Evolutionary conservation across 1,284 basidiomycete genomes (phyloP).

Genomic region (Vanrija sp.): DNA sequence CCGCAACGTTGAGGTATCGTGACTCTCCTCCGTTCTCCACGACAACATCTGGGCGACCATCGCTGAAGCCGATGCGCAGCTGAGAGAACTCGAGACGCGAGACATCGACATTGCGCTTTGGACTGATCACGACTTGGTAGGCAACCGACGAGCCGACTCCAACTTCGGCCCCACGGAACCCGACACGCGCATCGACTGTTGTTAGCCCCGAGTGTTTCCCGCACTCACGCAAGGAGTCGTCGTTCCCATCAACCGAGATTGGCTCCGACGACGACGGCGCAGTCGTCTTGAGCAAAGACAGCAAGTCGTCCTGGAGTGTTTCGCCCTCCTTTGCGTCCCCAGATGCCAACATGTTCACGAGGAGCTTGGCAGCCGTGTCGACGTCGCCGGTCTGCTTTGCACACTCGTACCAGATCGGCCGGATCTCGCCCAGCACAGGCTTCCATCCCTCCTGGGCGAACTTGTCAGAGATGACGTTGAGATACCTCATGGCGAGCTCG

Average conservation of each 20-base stretch:
- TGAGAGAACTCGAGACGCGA: conserved; percentile 33
- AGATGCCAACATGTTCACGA: conserved; percentile 75
- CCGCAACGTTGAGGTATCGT: conserved; percentile 4
- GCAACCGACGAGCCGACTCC: conserved; percentile 60
- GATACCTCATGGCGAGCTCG: conserved; percentile 79
- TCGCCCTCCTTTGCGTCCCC: conserved; percentile 52
- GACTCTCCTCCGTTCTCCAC: conserved; percentile 7
- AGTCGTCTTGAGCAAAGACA: conserved; percentile 68
- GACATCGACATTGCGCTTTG: conserved; percentile 46
- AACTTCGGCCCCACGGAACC: conserved; percentile 66
- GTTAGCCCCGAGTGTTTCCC: too few relatives aligned
- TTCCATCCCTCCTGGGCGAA: conserved; percentile 79
- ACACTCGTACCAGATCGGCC: conserved; percentile 73
- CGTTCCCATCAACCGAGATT: conserved; percentile 61
- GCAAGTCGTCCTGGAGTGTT: conserved; percentile 58
- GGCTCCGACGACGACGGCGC: conserved; percentile 58
- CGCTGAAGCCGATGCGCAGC: conserved; percentile 37
- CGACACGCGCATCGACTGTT: conserved; percentile 55
- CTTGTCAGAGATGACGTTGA: conserved; percentile 77
- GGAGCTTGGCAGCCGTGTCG: conserved; percentile 64
- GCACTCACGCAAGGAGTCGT: conserved; percentile 55
- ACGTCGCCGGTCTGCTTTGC: conserved; percentile 70
- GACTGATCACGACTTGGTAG: conserved; percentile 60
- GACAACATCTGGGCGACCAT: conserved; percentile 32
- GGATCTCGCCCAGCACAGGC: conserved; percentile 63